Conservation (phyloP, 371 early-diverging fungal genomes). For the Apophysomyces sp. region DNA sequence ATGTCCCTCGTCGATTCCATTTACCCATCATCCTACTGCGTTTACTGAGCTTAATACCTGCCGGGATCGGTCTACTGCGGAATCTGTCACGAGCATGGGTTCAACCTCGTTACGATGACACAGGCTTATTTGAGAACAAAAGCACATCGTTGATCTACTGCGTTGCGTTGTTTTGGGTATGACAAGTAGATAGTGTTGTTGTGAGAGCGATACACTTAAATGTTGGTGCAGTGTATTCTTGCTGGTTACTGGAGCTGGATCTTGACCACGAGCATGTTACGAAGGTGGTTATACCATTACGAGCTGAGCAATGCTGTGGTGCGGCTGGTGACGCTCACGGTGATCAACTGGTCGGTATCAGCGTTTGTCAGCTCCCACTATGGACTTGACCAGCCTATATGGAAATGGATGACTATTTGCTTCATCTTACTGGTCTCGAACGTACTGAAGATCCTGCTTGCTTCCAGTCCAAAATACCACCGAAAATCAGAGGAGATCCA, state of each 20-base stretch:
- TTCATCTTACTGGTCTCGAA: conserved; percentile 44
- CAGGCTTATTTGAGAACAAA: conserved; percentile 49
- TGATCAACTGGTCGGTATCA: conserved; percentile 61
- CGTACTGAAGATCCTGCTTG: conserved; percentile 32
- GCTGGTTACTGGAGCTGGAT: conserved; percentile 64
- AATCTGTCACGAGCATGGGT: conserved; percentile 39
- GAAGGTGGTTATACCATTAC: conserved; percentile 62
- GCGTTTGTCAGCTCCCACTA: conserved; percentile 52
- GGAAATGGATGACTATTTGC: conserved; percentile 64
- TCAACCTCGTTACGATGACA: conserved; percentile 35
- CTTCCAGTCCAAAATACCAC: conserved; percentile 29
- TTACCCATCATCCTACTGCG: conserved; percentile 41
- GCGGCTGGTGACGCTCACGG: conserved; percentile 57
- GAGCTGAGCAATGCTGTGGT: conserved; percentile 59
- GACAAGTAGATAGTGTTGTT: too few relatives aligned
- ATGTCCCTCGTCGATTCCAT: conserved; percentile 44
- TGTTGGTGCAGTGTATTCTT: conserved; percentile 59
- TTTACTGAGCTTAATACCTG: conserved; percentile 46
- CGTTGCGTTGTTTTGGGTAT: conserved; percentile 63
- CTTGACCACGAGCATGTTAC: conserved; percentile 58
- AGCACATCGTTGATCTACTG: conserved; percentile 57
- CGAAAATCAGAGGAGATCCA: conserved; percentile 19
- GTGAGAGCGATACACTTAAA: too few relatives aligned
- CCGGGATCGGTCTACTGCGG: conserved; percentile 45
- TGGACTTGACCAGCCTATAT: conserved; percentile 59